These are phyloP conservation scores for Arthromyces matolae DNA, from an alignment of 768 basidiomycete genomes.

Conservation along the genomic window DNA sequence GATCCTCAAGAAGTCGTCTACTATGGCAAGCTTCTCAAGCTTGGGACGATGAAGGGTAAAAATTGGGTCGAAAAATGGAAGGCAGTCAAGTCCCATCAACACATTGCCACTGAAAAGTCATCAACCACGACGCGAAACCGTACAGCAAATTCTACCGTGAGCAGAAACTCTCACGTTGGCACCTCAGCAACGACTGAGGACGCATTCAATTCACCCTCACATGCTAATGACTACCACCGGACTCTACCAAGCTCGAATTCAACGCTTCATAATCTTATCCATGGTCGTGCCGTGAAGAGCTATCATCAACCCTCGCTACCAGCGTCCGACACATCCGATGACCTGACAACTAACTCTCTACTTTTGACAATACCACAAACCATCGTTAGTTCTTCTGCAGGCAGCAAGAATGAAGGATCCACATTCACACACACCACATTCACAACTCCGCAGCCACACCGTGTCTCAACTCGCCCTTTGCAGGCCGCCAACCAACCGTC, in stretches of 20 bases:
- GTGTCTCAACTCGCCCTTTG: slow-evolving; percentile 34
- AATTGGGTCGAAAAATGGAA: slow-evolving; percentile 85
- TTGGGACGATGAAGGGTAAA: slow-evolving; percentile 75
- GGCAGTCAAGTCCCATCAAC: slow-evolving; percentile 56
- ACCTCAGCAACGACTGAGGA: slow-evolving; percentile 9
- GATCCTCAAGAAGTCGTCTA: slow-evolving; percentile 78
- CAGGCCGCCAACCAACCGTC: slow-evolving; percentile 12
- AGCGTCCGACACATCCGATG: slow-evolving; percentile 5
- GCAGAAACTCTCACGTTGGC: too few species aligned
- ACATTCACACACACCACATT: slow-evolving; percentile 27
- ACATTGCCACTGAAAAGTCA: slow-evolving; percentile 21
- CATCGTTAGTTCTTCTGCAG: too few species aligned
- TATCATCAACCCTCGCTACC: too few species aligned
- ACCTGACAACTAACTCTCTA: slow-evolving; percentile 7
- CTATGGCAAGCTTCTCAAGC: slow-evolving; percentile 78
- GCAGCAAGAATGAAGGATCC: too few species aligned
- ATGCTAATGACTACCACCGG: slow-evolving; percentile 10
- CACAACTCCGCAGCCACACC: slow-evolving; percentile 42
- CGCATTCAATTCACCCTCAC: slow-evolving; percentile 14
- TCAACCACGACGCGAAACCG: background rate
- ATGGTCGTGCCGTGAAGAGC: too few species aligned
- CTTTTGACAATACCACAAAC: slow-evolving; percentile 7
- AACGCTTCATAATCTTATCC: too few species aligned
- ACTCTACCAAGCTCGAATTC: too few species aligned
- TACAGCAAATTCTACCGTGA: too few species aligned